phyloP scores from a whole-genome alignment of 257 asterid species.

The Solanum paucissectum region DNA sequence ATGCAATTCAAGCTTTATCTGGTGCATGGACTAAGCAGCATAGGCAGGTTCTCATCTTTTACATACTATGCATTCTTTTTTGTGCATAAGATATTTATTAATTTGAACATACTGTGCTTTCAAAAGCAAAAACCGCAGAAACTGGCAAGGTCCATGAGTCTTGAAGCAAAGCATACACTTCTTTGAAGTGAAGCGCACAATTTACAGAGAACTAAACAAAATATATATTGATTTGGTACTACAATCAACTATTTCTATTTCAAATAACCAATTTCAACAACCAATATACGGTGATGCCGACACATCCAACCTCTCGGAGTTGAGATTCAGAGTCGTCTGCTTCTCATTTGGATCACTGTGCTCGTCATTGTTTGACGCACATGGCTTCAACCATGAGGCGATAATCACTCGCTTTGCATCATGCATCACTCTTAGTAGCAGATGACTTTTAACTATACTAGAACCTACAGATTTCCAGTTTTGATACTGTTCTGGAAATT shows the following conservation, averaged over 20 bases:
- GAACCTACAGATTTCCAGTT: neutral
- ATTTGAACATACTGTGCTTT: neutral
- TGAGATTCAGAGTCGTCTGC: neutral
- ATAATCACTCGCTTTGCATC: neutral
- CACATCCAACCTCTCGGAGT: neutral
- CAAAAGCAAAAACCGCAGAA: neutral
- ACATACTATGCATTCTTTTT: conserved; percentile 9
- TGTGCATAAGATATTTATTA: neutral
- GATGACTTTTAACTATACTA: neutral
- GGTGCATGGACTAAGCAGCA: conserved; percentile 82
- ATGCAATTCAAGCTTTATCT: conserved; percentile 81
- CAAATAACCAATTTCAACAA: neutral
- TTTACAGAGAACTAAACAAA: neutral
- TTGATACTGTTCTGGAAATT: neutral
- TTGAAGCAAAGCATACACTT: neutral
- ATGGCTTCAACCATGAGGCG: neutral
- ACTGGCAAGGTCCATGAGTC: neutral
- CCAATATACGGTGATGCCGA: neutral
- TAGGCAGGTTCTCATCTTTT: conserved; percentile 93
- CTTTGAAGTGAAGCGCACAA: neutral
- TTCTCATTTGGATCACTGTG: neutral
- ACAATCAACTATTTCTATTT: neutral
- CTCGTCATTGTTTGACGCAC: neutral
- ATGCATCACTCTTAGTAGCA: neutral
- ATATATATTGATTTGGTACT: neutral